phyloP scores from a whole-genome alignment of 495 filamentous ascomycete genomes.

The Aspergillus biplanus region DNA sequence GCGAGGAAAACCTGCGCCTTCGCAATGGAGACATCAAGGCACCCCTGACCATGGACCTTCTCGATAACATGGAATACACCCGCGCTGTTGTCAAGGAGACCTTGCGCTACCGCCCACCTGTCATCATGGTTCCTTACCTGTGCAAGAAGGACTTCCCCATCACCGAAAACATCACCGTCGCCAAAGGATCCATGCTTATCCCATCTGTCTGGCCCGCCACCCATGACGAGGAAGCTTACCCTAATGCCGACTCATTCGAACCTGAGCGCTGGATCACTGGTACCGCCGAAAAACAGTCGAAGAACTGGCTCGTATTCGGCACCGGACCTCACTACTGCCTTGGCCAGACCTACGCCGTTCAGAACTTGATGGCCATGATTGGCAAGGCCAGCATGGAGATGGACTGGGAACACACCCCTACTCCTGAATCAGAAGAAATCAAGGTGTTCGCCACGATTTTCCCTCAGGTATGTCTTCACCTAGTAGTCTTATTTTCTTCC shows the following conservation, averaged over 20 bases:
- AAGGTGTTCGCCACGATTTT: constrained; percentile 99
- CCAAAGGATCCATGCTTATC: constrained; percentile 94
- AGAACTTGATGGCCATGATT: constrained; percentile 88
- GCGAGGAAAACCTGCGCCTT: constrained; percentile 83
- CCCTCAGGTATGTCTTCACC: constrained; percentile 69
- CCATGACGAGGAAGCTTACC: constrained; percentile 91
- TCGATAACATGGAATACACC: constrained; percentile 89
- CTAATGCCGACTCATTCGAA: constrained; percentile 80
- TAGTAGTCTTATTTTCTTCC: too few species aligned
- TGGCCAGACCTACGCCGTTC: constrained; percentile 89
- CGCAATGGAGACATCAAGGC: constrained; percentile 77
- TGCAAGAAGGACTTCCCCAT: constrained; percentile 96
- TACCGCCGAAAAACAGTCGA: constrained; percentile 85
- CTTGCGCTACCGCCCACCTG: constrained; percentile 92
- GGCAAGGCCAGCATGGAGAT: constrained; percentile 91
- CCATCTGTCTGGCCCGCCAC: constrained; percentile 88
- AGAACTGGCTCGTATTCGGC: constrained; percentile 98
- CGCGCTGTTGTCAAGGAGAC: constrained; percentile 92
- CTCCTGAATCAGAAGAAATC: constrained; percentile 84
- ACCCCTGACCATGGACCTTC: constrained; percentile 74
- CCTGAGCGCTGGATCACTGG: constrained; percentile 94
- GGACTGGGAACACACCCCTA: constrained; percentile 89
- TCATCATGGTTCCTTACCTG: constrained; percentile 96
- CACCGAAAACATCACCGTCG: constrained; percentile 81
- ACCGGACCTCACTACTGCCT: constrained; percentile 97